Evolutionary conservation across 2,329 filamentous ascomycete genomes (phyloP), one percentile per base, ranked within the genome.

Genomic region (Colletotrichum sansevieriae): DNA sequence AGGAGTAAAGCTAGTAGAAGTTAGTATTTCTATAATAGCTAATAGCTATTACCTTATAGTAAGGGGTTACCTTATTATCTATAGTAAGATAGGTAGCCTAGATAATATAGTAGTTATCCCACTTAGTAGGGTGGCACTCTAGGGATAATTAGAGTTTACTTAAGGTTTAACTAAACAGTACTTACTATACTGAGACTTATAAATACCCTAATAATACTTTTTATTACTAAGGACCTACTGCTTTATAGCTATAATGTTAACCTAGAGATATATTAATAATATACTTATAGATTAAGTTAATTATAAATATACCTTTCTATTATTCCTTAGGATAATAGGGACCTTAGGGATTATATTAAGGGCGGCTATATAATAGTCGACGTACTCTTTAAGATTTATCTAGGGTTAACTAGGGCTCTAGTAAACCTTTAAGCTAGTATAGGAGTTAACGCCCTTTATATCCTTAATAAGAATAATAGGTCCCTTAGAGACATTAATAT

Each of bases 21-120:
- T 46, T 46, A 46, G 43, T 46, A 46, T 46, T 46, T 46, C n/a
- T 46, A 46, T 46, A 46, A 46, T 18, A 46, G 43, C 7, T 46
- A 46, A 46, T 46, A 10, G 3, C 8, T 46, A 46, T 46, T 46
- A 46, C n/a, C 11, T 46, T 46, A 46, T 46, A 46, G 1, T 46
- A 20, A 18, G 43, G 11, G 0, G n/a, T 46, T 4, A 46, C 2
- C 2, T 46, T 20, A 46, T 5, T 46, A 46, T 46, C 1, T 46
- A 46, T 18, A 46, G 2, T 46, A 46, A 46, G n/a, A 46, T 46
- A 46, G 5, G 2, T 18, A 46, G n/a, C 2, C 2, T 46, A 46
- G 2, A 46, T 46, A 20, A 46, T 46, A 46, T 46, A 46, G 7
- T 18, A 46, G n/a, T 46, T 46, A 46, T 46, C 2, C 2, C 20